Evolutionary conservation across 371 early-diverging fungal genomes (phyloP), one percentile per base, ranked within the genome.

Genomic region (Mucor mucedo): DNA sequence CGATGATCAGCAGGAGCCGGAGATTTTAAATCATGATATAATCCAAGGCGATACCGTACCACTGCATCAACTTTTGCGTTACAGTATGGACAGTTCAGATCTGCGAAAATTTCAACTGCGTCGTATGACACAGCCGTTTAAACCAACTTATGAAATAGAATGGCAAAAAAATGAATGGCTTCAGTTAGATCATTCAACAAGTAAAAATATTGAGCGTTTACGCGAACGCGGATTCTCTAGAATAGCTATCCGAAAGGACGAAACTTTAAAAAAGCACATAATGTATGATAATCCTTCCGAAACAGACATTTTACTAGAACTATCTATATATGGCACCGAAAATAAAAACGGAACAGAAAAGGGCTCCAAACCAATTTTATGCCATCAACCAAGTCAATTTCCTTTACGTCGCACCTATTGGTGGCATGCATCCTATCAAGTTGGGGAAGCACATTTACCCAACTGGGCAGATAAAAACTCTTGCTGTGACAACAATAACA

Each of bases 361-460:
- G 0, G 39, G 33, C 0, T 27, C 28, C 2, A 32, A 55, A 21
- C 57, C 50, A 4, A 57, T 53, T 33, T 28, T 16, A 4, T 60
- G 57, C 7, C 66, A 66, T 39, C 66, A 66, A 32, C 66, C 62
- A 2, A 66, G 38, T 16, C 8, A 8, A 3, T 68, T 68, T 14
- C 4, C 59, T 11, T 29, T 68, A 1, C 62, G 68, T 28, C 68
- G 68, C 33, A 48, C 55, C 1, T 59, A 38, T 0, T 68, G 68
- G 68, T 68, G 68, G 80, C 60, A 48, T 60, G 58, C 47, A 60
- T 58, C 49, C 54, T 68, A 58, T 56, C 35, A 28, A 68, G 55
- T 47, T 64, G 80, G 54, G 63, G 44, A 45, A 68, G 71, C 69
- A 59, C 68, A 54, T 65, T 63, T 60, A 62, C 80, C 68, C 5